Evolutionary conservation across 2,329 filamentous ascomycete genomes (phyloP), one percentile per base, ranked within the genome.

Genomic region (Gremmenia infestans): DNA sequence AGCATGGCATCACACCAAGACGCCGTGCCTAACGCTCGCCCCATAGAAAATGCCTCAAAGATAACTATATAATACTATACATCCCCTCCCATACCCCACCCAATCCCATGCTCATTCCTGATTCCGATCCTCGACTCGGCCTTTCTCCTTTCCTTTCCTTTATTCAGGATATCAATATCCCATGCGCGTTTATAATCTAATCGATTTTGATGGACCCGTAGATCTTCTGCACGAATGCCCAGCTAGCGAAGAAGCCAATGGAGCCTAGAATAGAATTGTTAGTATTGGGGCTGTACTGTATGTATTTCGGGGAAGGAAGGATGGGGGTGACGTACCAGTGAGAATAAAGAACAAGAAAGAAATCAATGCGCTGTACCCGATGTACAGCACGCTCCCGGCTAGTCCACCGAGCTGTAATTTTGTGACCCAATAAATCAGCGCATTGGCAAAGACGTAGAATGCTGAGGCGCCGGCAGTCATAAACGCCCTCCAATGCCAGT

Each of bases 141-240:
- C 42, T 12, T 45, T 45, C 42, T 22, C 19, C 19, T 22, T 22
- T 22, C n/a, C n/a, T n/a, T n/a, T n/a, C n/a, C n/a, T n/a, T n/a
- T n/a, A n/a, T n/a, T n/a, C n/a, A n/a, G n/a, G n/a, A n/a, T n/a
- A n/a, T n/a, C n/a, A n/a, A n/a, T n/a, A n/a, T n/a, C n/a, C n/a
- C 3, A 22, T 22, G 19, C 19, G 19, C 19, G 19, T 22, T 19
- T 12, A 4, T 23, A 2, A 8, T 25, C 42, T 45, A 99, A 71
- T 99, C 94, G 62, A 99, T 91, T 79, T 99, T 99, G 76, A 99
- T 96, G n/a, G 92, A 97, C 23, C 85, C 78, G 72, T 99, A 99
- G 59, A 99, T 99, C 72, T 89, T 93, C 64, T 89, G 84, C 52
- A 96, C 88, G 71, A 99, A 99, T 70, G 88, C 82, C 90, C 92